Evolutionary conservation across 805 yeast species (phyloP), one percentile per base, ranked within the genome.

Genomic region (Metschnikowia aberdeeniae): DNA sequence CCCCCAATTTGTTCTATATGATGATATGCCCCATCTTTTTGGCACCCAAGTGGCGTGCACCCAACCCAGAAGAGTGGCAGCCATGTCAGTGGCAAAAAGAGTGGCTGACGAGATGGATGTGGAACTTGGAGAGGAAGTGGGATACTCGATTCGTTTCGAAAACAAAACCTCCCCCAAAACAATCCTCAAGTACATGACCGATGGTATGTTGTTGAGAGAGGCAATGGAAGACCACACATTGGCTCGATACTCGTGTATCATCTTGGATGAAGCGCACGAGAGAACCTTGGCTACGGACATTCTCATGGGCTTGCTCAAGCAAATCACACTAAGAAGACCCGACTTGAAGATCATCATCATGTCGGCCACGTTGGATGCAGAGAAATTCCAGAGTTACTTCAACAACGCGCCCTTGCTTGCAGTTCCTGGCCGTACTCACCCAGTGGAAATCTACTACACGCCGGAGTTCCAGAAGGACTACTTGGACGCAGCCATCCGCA

Each of bases 81-180:
- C 99, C 13, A 92, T 90, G 97, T 86, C 96, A 44, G 98, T 90
- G 47, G 98, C 98, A 17, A 84, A 86, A 53, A 86, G 99, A 73
- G 99, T 92, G 43, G 96, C 98, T 3, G 95, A 89, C 60, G 99
- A 92, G 67, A 81, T 90, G 93, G 98, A 90, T 65, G 98, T 92
- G 5, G 75, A 78, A 49, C 70, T 92, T 42, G 99, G 99, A 30
- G 85, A 84, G 54, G 96, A 92, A 67, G 98, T 92, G 48, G 99
- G 99, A 70, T 92, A 92, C 69, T 81, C 85, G 54, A 86, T 92
- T 57, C 84, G 99, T 72, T 92, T 92, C 62, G 98, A 93, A 57
- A 90, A 92, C 67, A 87, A 80, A 57, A 87, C 96, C 1, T 73
- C 86, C 34, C 74, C 76, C 44, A 85, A 81, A 55, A 92, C 99